Evolutionary conservation across 352 stramenopile genomes (phyloP).

Genomic region (Pythium brachiatum): DNA sequence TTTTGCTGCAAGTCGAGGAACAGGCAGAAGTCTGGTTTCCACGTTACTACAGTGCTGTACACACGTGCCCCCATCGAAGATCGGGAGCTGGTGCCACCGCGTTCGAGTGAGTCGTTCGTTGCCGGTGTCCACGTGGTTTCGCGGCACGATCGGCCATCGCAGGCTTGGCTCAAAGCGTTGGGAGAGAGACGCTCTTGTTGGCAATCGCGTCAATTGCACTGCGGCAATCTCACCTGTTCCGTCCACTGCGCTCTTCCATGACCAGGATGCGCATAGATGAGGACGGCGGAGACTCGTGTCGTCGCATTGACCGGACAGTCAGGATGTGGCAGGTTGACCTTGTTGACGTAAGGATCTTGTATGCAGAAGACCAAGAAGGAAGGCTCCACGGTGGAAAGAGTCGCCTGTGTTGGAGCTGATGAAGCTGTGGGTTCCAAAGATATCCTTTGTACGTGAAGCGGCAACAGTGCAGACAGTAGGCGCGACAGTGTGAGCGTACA

Average conservation of each 20-base stretch:
- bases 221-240: constrained; percentile 4
- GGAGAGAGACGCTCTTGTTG: constrained; percentile 4
- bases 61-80: background rate
- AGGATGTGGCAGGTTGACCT: constrained; percentile 4
- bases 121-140: background rate
- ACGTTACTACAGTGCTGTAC: background rate
- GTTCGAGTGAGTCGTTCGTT: background rate
- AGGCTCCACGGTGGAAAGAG: too few relatives aligned
- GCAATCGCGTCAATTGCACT: background rate
- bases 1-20: too few relatives aligned
- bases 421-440: too few relatives aligned
- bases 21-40: background rate
- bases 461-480: too few relatives aligned
- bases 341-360: background rate
- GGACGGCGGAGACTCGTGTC: background rate
- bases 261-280: background rate
- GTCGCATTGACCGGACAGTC: background rate
- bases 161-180: background rate
- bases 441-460: too few relatives aligned
- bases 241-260: background rate
- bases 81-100: background rate
- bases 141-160: background rate
- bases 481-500: too few relatives aligned
- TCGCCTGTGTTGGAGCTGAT: too few relatives aligned
- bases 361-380: too few relatives aligned